phyloP scores from a whole-genome alignment of 257 asterid genomes.

The Ophiorrhiza pumila region DNA sequence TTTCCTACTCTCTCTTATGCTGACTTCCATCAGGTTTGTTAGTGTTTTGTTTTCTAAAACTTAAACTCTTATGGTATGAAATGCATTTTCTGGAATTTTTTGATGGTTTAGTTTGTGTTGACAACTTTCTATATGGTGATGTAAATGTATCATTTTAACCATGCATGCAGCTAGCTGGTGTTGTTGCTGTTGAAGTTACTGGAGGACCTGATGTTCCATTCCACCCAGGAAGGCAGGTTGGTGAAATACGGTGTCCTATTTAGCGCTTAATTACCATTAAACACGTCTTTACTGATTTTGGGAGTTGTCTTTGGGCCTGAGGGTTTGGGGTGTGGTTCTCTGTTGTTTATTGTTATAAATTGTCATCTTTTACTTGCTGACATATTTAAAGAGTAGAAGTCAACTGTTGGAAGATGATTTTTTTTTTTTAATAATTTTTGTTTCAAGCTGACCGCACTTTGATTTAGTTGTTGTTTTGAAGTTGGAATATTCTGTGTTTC shows the following conservation, averaged over 20 bases:
- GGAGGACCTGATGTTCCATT: constrained; percentile 96
- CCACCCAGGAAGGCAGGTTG: constrained; percentile 80
- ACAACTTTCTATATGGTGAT: not conserved
- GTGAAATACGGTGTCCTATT: constrained; percentile 1
- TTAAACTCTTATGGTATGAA: not conserved
- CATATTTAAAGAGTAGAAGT: too few species aligned
- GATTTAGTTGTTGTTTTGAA: too few species aligned
- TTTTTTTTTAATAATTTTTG: too few species aligned
- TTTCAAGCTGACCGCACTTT: too few species aligned
- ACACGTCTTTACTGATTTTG: not conserved
- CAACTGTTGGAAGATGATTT: too few species aligned
- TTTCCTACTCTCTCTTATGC: constrained; percentile 64
- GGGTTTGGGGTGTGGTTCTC: too few species aligned
- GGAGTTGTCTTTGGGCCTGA: not conserved
- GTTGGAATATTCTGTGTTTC: not conserved
- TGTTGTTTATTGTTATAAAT: not conserved
- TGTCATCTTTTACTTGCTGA: not conserved
- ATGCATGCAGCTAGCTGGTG: constrained; percentile 67
- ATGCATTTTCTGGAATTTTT: not conserved
- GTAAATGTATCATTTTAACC: too few species aligned
- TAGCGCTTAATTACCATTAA: not conserved
- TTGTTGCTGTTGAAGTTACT: constrained; percentile 89
- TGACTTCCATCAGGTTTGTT: constrained; percentile 65
- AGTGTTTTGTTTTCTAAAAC: too few species aligned
- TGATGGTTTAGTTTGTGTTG: not conserved